These are phyloP conservation scores for Rhododendron ferrugineum DNA, from an alignment of 148 eudicot genomes.

Conservation along the genomic window DNA sequence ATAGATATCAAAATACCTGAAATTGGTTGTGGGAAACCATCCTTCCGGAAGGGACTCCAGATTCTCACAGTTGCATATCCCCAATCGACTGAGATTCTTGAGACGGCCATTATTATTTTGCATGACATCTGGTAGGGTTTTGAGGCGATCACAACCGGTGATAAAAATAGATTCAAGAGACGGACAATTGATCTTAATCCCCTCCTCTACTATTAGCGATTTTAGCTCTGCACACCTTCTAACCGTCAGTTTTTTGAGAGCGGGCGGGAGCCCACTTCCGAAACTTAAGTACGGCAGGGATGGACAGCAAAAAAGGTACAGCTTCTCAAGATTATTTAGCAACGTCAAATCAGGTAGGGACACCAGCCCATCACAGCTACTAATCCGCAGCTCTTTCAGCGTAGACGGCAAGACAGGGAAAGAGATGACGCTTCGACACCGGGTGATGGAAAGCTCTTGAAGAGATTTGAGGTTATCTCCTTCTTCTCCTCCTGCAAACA, in stretches of 20 bases:
- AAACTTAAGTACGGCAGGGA: not conserved
- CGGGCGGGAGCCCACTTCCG: not conserved
- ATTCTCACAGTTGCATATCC: not conserved
- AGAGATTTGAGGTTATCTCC: not conserved
- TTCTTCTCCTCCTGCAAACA: not conserved
- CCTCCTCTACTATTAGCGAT: not conserved
- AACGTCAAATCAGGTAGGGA: not conserved
- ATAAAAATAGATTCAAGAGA: not conserved
- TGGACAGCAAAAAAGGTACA: rapidly evolving
- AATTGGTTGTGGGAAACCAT: not conserved
- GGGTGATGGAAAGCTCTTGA: not conserved
- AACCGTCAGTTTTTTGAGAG: not conserved
- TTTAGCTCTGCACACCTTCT: not conserved
- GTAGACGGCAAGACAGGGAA: not conserved
- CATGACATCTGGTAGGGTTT: not conserved
- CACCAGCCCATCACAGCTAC: not conserved
- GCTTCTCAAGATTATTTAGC: not conserved
- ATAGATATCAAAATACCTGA: not conserved
- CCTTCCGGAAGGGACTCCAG: slow-evolving; percentile 1
- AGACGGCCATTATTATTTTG: not conserved
- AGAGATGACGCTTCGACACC: not conserved
- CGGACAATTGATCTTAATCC: not conserved
- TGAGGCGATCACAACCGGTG: not conserved
- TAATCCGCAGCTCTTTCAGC: not conserved
- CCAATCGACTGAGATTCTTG: not conserved